These are phyloP conservation scores for Elaeis guineensis DNA, from an alignment of 176 grass and related monocot genomes.

Conservation along the genomic window DNA sequence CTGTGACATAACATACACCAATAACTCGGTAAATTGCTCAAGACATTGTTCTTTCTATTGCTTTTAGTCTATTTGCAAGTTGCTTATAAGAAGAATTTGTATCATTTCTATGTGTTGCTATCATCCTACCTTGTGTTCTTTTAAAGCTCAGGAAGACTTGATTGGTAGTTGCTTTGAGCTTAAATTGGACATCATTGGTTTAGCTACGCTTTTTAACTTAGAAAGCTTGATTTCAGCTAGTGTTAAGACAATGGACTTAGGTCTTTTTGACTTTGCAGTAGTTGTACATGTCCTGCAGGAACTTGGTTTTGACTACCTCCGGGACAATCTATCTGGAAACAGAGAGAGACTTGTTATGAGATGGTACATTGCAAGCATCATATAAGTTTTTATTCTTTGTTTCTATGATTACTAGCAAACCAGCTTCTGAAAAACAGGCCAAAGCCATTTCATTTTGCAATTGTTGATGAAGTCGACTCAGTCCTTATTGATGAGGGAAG, in stretches of 20 bases:
- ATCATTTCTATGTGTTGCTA: too few relatives aligned
- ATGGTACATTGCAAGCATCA: slow-evolving; percentile 43
- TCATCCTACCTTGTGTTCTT: too few relatives aligned
- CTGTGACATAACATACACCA: slow-evolving; percentile 94
- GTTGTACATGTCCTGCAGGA: slow-evolving; percentile 44
- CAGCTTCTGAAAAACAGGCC: slow-evolving; percentile 34
- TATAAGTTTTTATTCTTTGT: not conserved
- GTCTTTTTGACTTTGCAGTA: slow-evolving; percentile 26
- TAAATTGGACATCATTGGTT: too few relatives aligned
- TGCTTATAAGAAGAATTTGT: too few relatives aligned
- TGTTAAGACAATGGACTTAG: not conserved
- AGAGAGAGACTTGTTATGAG: slow-evolving; percentile 89
- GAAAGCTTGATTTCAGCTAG: too few relatives aligned
- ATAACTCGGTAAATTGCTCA: slow-evolving; percentile 62
- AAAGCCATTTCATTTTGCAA: slow-evolving; percentile 84
- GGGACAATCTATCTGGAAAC: slow-evolving; percentile 69
- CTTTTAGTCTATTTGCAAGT: not conserved
- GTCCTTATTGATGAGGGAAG: slow-evolving; percentile 97
- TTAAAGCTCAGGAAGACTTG: too few relatives aligned
- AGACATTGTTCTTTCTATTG: not conserved
- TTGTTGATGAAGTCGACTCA: slow-evolving; percentile 95
- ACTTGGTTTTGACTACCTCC: slow-evolving; percentile 95
- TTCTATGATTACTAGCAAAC: not conserved
- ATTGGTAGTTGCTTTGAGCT: too few relatives aligned
- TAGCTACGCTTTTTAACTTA: too few relatives aligned